These are phyloP conservation scores for Rhinocladiella mackenziei DNA, from an alignment of 2,329 filamentous ascomycete species.

Conservation along the genomic window DNA sequence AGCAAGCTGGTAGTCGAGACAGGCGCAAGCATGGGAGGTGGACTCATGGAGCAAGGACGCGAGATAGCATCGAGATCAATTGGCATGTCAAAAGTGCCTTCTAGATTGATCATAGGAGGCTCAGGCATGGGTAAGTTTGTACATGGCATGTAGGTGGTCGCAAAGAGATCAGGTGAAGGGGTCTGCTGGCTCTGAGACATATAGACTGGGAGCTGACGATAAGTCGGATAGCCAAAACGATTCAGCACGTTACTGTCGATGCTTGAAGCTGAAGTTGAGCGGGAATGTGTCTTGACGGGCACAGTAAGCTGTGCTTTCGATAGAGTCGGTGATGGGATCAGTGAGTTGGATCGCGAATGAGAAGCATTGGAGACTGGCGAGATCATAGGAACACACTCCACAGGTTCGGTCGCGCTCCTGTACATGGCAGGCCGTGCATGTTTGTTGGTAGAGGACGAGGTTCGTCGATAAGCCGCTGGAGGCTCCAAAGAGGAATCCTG, in stretches of 20 bases:
- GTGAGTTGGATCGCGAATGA: constrained; percentile 26
- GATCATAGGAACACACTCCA: constrained; percentile 42
- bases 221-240: constrained; percentile 78
- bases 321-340: constrained; percentile 25
- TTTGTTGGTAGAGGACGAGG: constrained; percentile 47
- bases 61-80: constrained; percentile 31
- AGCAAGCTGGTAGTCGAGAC: constrained; percentile 63
- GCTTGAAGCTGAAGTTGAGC: constrained; percentile 64
- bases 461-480: constrained; percentile 14
- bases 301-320: constrained; percentile 35
- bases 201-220: constrained; percentile 66
- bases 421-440: constrained; percentile 46
- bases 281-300: constrained; percentile 42
- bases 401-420: constrained; percentile 45
- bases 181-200: constrained; percentile 43
- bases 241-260: constrained; percentile 63
- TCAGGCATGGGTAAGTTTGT: constrained; percentile 30
- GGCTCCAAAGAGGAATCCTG: constrained; percentile 60
- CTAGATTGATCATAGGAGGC: constrained; percentile 41
- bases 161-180: constrained; percentile 34
- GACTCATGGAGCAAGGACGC: constrained; percentile 43
- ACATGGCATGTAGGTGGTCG: constrained; percentile 27
- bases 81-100: constrained; percentile 28
- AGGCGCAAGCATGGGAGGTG: constrained; percentile 35
- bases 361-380: constrained; percentile 44